phyloP scores from a whole-genome alignment of 2,329 filamentous ascomycete species.

The Phialophora tarda region DNA sequence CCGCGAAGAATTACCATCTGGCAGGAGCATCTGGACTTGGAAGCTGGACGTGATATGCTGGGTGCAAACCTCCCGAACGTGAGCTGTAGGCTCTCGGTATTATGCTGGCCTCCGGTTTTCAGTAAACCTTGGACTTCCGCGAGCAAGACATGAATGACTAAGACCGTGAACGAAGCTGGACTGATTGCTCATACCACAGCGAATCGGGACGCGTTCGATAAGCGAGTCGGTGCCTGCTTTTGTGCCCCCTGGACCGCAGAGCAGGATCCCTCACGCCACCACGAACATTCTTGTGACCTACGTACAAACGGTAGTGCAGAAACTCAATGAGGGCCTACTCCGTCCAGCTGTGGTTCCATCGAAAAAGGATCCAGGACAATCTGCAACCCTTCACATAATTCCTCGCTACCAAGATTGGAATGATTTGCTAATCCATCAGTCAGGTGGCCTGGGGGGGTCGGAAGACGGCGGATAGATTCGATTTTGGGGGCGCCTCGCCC shows the following conservation, averaged over 20 bases:
- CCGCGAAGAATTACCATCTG: neutral
- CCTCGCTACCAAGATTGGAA: neutral
- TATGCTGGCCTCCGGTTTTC: neutral
- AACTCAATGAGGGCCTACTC: neutral
- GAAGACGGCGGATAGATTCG: neutral
- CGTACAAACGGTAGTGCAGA: neutral
- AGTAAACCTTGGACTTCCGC: neutral
- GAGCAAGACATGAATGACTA: neutral
- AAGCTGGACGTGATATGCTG: neutral
- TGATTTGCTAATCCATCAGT: slow-evolving; percentile 4
- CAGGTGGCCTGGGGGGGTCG: neutral
- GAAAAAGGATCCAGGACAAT: neutral
- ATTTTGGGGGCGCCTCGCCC: neutral
- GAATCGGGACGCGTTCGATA: neutral
- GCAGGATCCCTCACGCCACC: neutral
- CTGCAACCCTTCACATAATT: neutral
- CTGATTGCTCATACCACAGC: neutral
- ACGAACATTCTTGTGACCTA: neutral
- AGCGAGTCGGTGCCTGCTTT: neutral
- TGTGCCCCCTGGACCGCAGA: neutral
- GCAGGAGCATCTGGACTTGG: neutral
- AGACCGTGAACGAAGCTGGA: neutral
- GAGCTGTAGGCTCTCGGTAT: neutral
- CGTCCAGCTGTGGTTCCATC: neutral
- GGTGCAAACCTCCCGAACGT: neutral